A percentile compares a stretch with the other conserved stretches of the same genome.
Conservation (phyloP, 164 flowering plant genomes). For the Protea cynaroides region DNA sequence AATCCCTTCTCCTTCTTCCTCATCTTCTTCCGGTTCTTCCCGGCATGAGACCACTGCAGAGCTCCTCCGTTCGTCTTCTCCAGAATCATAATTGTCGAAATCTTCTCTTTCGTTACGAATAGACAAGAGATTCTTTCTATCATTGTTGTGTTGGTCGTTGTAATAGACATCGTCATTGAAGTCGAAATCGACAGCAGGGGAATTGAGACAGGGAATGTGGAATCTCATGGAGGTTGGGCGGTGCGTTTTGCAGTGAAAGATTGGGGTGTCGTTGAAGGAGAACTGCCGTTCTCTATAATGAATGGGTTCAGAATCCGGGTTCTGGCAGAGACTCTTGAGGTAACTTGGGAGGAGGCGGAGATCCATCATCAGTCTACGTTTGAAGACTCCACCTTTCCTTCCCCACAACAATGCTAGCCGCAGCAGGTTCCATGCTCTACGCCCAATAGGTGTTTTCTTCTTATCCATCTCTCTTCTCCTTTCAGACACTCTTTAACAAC, state of each 20-base stretch:
- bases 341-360: slow-evolving; percentile 39
- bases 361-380: slow-evolving; percentile 39
- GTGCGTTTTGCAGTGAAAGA: slow-evolving; percentile 52
- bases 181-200: slow-evolving; percentile 33
- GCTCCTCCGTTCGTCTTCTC: slow-evolving; percentile 1
- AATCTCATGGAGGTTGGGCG: slow-evolving; percentile 54
- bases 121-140: slow-evolving; percentile 23
- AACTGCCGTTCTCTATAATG: slow-evolving; percentile 59
- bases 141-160: not conserved
- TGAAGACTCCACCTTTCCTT: slow-evolving; percentile 63
- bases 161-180: slow-evolving; percentile 4
- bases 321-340: slow-evolving; percentile 31
- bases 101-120: slow-evolving; percentile 14
- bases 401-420: slow-evolving; percentile 68
- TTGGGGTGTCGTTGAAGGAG: slow-evolving; percentile 77
- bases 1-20: slow-evolving; percentile 37
- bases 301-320: slow-evolving; percentile 12
- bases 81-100: slow-evolving; percentile 6
- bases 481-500: no score
- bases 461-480: slow-evolving; percentile 23
- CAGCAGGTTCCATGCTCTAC: slow-evolving; percentile 62
- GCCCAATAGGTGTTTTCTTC: slow-evolving; percentile 22
- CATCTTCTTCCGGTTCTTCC: no score
- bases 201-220: slow-evolving; percentile 52
- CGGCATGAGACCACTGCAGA: not conserved